Evolutionary conservation across 306 rosid genomes (phyloP), one percentile per base, ranked within the genome.

Genomic region (Malus sieversii): DNA sequence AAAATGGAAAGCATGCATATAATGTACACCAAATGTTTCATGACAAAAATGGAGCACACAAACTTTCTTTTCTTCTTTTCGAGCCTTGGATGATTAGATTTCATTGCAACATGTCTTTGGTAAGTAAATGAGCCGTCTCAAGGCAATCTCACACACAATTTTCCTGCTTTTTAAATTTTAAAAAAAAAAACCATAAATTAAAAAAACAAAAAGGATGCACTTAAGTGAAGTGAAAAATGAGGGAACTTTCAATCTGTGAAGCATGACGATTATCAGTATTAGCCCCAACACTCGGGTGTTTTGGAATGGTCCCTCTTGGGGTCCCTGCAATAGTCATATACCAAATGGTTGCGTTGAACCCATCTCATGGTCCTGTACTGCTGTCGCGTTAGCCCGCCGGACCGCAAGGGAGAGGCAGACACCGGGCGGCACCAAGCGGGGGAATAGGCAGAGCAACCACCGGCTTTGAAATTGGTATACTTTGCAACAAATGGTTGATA

Each of bases 401-500:
- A 92, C 48, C 85, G 57, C 80, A 64, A 89, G 0, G 97, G 99
- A 0, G 97, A 92, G 76, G 85, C 97, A 0, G 99, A 87, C 68
- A 82, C 90, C 0, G 93, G 90, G 52, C 13, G 91, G 73, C 99
- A 95, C 92, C 97, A 6, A 7, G 76, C 52, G 0, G 97, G 74
- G 1, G 96, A 86, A 59, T 83, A 89, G 80, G 97, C 96, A 2
- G 97, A 69, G 85, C 99, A 95, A 59, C 99, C 99, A 11, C 87
- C 35, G 10, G 97, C 99, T 60, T 86, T 89, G 81, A 95, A 95
- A 33, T 95, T 87, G 15, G 80, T 84, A 80, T 84, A 95, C 67
- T 68, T 83, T 4, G 99, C 99, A 69, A 90, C 89, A 82, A 95
- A 95, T 32, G 97, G 99, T 71, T 95, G 97, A 81, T 92, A 95